phyloP scores from a whole-genome alignment of 768 basidiomycete species.

The Tulasnella sp. region DNA sequence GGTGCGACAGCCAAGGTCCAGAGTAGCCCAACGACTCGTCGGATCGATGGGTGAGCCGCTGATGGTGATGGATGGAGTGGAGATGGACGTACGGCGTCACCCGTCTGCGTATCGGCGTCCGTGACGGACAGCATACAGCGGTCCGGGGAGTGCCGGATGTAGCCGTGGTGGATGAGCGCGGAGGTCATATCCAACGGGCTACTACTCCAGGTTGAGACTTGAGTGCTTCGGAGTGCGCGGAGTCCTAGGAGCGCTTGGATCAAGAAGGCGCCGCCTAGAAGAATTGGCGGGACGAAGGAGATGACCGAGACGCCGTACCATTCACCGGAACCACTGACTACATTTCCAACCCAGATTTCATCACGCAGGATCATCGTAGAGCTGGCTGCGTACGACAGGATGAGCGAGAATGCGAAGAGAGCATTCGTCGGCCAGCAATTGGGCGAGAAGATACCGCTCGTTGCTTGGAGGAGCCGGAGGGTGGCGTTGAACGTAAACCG shows the following conservation, averaged over 20 bases:
- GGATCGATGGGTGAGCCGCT: too few species aligned
- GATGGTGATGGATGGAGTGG: too few species aligned
- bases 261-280: too few species aligned
- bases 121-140: too few species aligned
- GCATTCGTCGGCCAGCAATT: not conserved
- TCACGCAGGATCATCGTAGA: not conserved
- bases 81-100: too few species aligned
- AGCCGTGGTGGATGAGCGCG: not conserved
- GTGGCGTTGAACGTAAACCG: not conserved
- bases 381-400: not conserved
- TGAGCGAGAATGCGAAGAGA: not conserved
- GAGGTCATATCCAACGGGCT: not conserved
- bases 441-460: not conserved
- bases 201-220: not conserved
- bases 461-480: not conserved
- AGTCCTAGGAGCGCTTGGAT: too few species aligned
- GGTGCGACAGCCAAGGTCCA: too few species aligned
- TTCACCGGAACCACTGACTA: not conserved
- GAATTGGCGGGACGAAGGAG: too few species aligned
- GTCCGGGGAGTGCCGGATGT: too few species aligned
- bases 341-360: not conserved
- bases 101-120: too few species aligned
- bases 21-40: too few species aligned
- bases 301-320: not conserved
- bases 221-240: too few species aligned